Percentiles rank a stretch among this genome's conserved stretches.
These are phyloP conservation scores for Blechomonas ayalai DNA, from an alignment of 208 protist species.

Conservation along the genomic window DNA sequence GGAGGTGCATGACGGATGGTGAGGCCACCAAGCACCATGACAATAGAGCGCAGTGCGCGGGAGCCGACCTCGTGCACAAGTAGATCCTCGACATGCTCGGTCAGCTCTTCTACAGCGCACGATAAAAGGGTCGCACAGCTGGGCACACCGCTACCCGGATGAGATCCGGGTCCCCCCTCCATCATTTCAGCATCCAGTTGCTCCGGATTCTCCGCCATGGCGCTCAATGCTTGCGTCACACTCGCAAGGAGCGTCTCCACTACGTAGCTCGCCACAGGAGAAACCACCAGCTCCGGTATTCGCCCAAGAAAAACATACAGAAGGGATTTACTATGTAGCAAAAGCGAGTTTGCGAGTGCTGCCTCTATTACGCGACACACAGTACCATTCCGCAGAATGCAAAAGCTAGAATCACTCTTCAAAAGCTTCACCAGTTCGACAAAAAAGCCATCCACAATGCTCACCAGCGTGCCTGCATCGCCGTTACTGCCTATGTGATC, in stretches of 20 bases:
- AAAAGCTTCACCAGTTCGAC: conserved; percentile 81
- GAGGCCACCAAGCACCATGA: conserved; percentile 72
- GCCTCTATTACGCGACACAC: conserved; percentile 83
- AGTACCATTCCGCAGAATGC: conserved; percentile 71
- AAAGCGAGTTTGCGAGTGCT: conserved; percentile 53
- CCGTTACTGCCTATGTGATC: conserved; percentile 39
- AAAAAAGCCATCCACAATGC: conserved; percentile 86
- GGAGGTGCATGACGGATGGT: conserved; percentile 57
- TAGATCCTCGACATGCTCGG: conserved; percentile 53
- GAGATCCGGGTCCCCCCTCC: conserved; percentile 38
- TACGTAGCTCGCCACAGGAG: conserved; percentile 80
- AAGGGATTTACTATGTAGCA: conserved; percentile 82
- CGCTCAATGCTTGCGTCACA: conserved; percentile 57
- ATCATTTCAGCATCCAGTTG: conserved; percentile 46
- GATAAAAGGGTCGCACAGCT: conserved; percentile 69
- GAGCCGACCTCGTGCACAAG: conserved; percentile 65
- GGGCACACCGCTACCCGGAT: conserved; percentile 68
- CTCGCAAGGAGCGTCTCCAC: conserved; percentile 71
- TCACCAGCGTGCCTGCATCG: conserved; percentile 39
- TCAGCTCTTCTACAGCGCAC: conserved; percentile 58
- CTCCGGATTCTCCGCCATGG: conserved; percentile 23
- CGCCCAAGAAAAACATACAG: conserved; percentile 80
- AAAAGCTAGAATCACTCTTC: conserved; percentile 49
- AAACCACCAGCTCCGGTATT: conserved; percentile 51
- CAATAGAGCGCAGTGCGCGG: conserved; percentile 68